Conservation (phyloP, 306 rosid species). For the Argentina anserina region DNA sequence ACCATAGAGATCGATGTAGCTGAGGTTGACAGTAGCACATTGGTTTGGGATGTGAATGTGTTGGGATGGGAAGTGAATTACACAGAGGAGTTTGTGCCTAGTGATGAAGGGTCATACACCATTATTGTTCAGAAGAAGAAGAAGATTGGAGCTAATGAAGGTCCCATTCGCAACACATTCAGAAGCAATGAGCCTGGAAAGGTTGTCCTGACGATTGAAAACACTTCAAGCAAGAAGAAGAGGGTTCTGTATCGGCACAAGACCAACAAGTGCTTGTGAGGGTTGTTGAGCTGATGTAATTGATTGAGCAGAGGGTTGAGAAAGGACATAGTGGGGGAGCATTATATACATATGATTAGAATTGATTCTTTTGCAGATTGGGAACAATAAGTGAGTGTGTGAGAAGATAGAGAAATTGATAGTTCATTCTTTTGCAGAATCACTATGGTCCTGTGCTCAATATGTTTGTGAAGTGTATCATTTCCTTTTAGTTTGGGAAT, state of each 20-base stretch:
- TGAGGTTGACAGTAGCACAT: conserved; percentile 26
- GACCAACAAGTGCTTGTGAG: conserved; percentile 34
- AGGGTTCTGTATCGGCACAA: conserved; percentile 36
- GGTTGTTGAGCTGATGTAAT: neutral
- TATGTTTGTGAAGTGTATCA: conserved; percentile 17
- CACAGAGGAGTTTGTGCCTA: conserved; percentile 41
- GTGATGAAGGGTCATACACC: conserved; percentile 41
- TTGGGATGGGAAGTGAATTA: conserved; percentile 47
- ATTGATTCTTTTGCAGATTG: conserved; percentile 16
- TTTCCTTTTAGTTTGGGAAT: neutral
- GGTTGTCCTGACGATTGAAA: conserved; percentile 35
- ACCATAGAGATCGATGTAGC: conserved; percentile 35
- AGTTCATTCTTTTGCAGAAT: conserved; percentile 31
- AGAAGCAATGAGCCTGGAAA: conserved; percentile 40
- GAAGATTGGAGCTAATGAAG: conserved; percentile 34
- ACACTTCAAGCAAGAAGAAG: conserved; percentile 40
- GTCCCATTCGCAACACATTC: conserved; percentile 37
- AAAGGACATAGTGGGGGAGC: conserved; percentile 5
- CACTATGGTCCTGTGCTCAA: conserved; percentile 11
- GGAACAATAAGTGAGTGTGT: conserved; percentile 7
- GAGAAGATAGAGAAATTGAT: conserved; percentile 13
- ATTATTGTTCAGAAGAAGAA: conserved; percentile 43
- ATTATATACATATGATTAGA: neutral
- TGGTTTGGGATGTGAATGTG: conserved; percentile 38
- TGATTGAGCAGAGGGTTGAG: neutral